Conservation (phyloP, 176 grass and related monocot species). For the Oryza longistaminata region DNA sequence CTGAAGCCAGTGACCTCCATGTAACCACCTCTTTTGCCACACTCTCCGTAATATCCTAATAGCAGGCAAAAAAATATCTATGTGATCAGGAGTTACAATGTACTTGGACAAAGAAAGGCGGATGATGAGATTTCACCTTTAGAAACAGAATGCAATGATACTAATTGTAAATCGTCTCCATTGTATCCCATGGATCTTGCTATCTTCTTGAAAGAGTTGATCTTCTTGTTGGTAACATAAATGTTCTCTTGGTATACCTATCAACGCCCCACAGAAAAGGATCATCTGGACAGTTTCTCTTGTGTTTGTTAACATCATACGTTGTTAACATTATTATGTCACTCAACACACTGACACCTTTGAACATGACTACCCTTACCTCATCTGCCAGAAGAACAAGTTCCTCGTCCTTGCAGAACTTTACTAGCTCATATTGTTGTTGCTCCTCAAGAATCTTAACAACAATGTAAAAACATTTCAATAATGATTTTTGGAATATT, state of each 20-base stretch:
- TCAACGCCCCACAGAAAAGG: neutral
- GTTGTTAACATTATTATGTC: neutral
- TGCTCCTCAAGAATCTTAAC: conserved; percentile 84
- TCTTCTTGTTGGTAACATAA: conserved; percentile 83
- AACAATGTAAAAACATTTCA: conserved; percentile 19
- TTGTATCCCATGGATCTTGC: conserved; percentile 76
- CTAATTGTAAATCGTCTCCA: conserved; percentile 63
- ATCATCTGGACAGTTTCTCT: neutral
- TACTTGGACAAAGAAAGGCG: conserved; percentile 1
- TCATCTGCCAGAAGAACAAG: conserved; percentile 97
- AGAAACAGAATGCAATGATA: conserved; percentile 93
- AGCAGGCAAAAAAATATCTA: conserved; percentile 25
- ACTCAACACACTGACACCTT: neutral
- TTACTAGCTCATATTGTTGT: conserved; percentile 77
- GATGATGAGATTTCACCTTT: conserved; percentile 60
- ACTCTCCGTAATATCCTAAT: conserved; percentile 90
- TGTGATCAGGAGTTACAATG: conserved; percentile 10
- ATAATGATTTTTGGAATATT: conserved; percentile 6
- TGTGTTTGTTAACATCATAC: neutral
- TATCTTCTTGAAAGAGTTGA: conserved; percentile 98
- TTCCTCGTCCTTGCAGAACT: conserved; percentile 85
- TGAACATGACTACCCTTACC: conserved; percentile 36
- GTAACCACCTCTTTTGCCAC: conserved; percentile 98
- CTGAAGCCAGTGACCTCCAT: conserved; percentile 90
- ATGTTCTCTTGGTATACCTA: conserved; percentile 98